These are phyloP conservation scores for Gaeumannomyces sp. DNA, from an alignment of 2,329 filamentous ascomycete genomes.

Conservation along the genomic window DNA sequence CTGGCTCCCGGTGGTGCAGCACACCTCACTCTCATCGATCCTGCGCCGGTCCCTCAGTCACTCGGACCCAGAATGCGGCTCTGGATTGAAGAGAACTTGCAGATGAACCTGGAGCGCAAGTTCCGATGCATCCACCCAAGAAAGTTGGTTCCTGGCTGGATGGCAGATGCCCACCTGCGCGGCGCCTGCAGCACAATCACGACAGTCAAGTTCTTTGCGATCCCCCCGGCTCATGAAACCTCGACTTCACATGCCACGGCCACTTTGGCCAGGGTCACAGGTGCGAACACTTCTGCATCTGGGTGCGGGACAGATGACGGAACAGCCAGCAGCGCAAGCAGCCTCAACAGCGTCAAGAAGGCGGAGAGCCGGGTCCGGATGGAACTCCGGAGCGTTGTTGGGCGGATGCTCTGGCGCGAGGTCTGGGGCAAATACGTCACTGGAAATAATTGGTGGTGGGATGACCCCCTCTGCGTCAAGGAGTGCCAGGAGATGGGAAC, in stretches of 20 bases:
- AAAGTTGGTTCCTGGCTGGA: constrained; percentile 51
- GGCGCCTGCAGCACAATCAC: constrained; percentile 41
- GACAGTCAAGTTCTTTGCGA: constrained; percentile 43
- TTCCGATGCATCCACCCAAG: constrained; percentile 56
- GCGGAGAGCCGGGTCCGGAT: constrained; percentile 30
- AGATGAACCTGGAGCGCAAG: constrained; percentile 51
- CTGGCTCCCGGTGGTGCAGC: constrained; percentile 50
- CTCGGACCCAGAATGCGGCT: constrained; percentile 50
- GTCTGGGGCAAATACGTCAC: constrained; percentile 51
- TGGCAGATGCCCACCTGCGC: constrained; percentile 48
- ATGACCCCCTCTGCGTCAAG: constrained; percentile 45
- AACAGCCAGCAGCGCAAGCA: background rate
- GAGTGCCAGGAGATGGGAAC: constrained; percentile 51
- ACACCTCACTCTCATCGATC: constrained; percentile 57
- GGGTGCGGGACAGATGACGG: background rate
- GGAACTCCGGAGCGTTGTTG: constrained; percentile 46
- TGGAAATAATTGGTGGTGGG: constrained; percentile 55
- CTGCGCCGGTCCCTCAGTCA: constrained; percentile 48
- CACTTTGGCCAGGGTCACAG: background rate
- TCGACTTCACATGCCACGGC: background rate
- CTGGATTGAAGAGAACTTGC: constrained; percentile 58
- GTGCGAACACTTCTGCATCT: background rate
- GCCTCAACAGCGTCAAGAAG: constrained; percentile 7
- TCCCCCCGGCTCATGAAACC: constrained; percentile 19
- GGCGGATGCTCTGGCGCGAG: constrained; percentile 54